Base-by-base conservation (phyloP, 805 yeast species). In the Brettanomyces naardenensis region DNA sequence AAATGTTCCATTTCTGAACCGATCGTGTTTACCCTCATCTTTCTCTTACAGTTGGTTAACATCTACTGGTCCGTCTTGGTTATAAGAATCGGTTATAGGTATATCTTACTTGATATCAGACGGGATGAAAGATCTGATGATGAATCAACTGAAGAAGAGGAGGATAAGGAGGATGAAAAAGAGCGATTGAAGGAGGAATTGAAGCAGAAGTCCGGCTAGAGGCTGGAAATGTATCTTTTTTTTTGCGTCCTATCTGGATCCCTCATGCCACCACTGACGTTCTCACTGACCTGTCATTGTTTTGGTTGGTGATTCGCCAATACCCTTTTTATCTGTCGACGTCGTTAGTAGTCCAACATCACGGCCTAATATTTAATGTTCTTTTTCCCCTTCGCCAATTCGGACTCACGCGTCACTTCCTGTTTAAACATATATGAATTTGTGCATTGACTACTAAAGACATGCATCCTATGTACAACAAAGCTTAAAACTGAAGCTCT, bases 1-100 rank as follows among this genome's bases (percentile, higher is more conserved):
- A 92, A 92, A 63, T 92, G 97, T 64, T 87, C 87, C 82, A 85
- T 92, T 47, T 81, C 97, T 19, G 95, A 86, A 64, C 84, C 86
- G 38, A 88, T 92, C 57, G 89, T 90, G 3, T 89, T 92, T 53
- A 59, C 63, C 18, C 71, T 92, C 53, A 72, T 92, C 43, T 66
- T 72, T 37, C 89, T 92, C 1, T 69, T 92, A 46, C 97, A 92
- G 59, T 51, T 86, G 39, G 87, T 92, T 40, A 92, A 92, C 55
- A 49, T 75, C 17, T 92, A 84, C 64, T 92, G 98, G 98, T 69
- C 89, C 41, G 76, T 73, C 50, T 69, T 90, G 51, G 85, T 92
- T 44, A 47, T 84, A 37, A 76, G 96, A 58, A 83, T 92, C 49
- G 68, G 80, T 26, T 77, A 69, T 58, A 76, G 96, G 56, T 66